Conservation (phyloP, 345 rosid genomes). For the Eucalyptus marginata region DNA sequence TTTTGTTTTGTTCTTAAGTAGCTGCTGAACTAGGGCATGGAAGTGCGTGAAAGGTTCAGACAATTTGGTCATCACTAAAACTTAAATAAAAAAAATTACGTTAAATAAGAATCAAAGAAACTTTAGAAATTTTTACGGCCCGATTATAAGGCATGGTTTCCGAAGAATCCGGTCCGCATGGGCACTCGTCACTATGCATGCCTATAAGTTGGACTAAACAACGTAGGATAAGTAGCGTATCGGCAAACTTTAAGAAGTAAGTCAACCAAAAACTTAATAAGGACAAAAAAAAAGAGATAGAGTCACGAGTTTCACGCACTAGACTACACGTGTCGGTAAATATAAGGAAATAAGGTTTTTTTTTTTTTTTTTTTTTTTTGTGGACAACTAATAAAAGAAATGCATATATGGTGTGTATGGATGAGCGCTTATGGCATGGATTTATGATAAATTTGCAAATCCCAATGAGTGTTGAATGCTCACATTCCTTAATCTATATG, state of each 20-base stretch:
- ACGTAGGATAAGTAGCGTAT: accelerated
- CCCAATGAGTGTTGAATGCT: not conserved
- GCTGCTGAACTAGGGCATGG: not conserved
- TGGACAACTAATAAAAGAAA: not conserved
- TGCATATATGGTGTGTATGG: not conserved
- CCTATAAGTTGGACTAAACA: not conserved
- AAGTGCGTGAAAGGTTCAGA: not conserved
- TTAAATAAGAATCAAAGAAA: not conserved
- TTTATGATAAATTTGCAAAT: not conserved
- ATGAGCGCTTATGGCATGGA: not conserved
- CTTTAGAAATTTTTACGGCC: not conserved
- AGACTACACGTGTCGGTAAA: not conserved
- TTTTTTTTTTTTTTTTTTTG: not conserved
- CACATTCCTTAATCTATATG: not conserved
- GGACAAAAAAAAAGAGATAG: not conserved
- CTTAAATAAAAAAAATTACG: not conserved
- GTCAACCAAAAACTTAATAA: not conserved
- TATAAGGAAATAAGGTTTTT: not conserved
- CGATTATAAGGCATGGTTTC: not conserved
- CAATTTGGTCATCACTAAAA: not conserved
- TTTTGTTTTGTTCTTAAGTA: not conserved
- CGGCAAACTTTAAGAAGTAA: not conserved
- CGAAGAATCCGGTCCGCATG: not conserved
- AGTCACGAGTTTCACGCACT: not conserved
- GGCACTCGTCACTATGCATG: not conserved